Percentiles rank a stretch among this genome's conserved stretches.
phyloP scores from a whole-genome alignment of 495 filamentous ascomycete genomes.

The Aspergillus leporis region DNA sequence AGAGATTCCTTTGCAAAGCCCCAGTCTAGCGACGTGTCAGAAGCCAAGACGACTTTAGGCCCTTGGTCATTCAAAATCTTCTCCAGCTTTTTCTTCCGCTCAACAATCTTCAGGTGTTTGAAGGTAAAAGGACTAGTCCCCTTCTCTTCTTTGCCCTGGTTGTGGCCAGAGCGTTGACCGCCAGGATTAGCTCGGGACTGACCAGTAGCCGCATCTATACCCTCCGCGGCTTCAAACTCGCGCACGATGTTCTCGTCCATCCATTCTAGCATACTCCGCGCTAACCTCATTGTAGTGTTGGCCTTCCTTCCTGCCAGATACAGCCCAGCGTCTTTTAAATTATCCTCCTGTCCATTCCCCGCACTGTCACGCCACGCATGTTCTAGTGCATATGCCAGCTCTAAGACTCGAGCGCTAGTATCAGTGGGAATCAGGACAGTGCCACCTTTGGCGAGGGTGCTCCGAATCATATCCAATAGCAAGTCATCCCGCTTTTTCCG shows the following conservation, averaged over 20 bases:
- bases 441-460: slow-evolving; percentile 75
- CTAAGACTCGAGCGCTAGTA: slow-evolving; percentile 90
- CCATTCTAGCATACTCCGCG: slow-evolving; percentile 97
- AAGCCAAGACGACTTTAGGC: slow-evolving; percentile 84
- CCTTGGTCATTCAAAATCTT: slow-evolving; percentile 52
- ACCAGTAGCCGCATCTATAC: slow-evolving; percentile 45
- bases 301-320: slow-evolving; percentile 83
- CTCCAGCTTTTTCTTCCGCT: slow-evolving; percentile 71
- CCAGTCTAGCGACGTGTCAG: slow-evolving; percentile 88
- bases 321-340: slow-evolving; percentile 66
- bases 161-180: slow-evolving; percentile 34
- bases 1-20: slow-evolving; percentile 90
- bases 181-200: slow-evolving; percentile 42
- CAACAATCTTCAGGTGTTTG: slow-evolving; percentile 76
- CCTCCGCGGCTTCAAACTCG: slow-evolving; percentile 81
- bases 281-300: slow-evolving; percentile 79
- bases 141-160: slow-evolving; percentile 43
- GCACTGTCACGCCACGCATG: slow-evolving; percentile 81
- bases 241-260: slow-evolving; percentile 93
- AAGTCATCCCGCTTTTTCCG: slow-evolving; percentile 81
- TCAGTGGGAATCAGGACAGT: slow-evolving; percentile 96
- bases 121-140: slow-evolving; percentile 84
- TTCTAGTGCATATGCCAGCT: slow-evolving; percentile 89
- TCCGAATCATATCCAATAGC: slow-evolving; percentile 76
- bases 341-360: slow-evolving; percentile 39